Evolutionary conservation across 345 rosid genomes (phyloP).

Genomic region (Citrus australasica): DNA sequence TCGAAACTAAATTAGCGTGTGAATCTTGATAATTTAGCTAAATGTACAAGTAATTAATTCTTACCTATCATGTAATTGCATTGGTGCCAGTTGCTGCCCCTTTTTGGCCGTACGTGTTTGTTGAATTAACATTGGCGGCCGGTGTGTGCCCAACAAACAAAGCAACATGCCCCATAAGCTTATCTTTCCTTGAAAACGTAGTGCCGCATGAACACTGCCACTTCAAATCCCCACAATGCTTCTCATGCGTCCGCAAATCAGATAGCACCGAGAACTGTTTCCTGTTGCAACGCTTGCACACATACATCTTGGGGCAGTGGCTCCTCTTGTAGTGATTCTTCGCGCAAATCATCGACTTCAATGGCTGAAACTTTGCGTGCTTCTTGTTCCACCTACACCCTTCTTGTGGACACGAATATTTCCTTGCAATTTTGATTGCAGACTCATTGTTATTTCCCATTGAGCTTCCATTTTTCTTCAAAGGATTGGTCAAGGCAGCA

Average conservation of each 20-base stretch:
- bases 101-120: slow-evolving; percentile 12
- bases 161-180: slow-evolving; percentile 74
- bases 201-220: slow-evolving; percentile 95
- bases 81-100: slow-evolving; percentile 11
- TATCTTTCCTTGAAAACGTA: slow-evolving; percentile 80
- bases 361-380: slow-evolving; percentile 81
- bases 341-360: slow-evolving; percentile 79
- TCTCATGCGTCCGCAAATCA: slow-evolving; percentile 89
- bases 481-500: slow-evolving; percentile 60
- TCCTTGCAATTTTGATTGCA: slow-evolving; percentile 25
- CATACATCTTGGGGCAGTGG: slow-evolving; percentile 87
- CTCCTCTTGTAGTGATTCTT: slow-evolving; percentile 96
- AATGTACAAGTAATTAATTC: background rate
- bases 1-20: background rate
- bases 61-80: slow-evolving; percentile 20
- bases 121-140: background rate
- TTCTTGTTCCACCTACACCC: slow-evolving; percentile 88
- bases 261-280: slow-evolving; percentile 85
- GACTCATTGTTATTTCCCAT: background rate
- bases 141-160: slow-evolving; percentile 77
- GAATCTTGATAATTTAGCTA: background rate
- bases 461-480: slow-evolving; percentile 23
- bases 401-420: slow-evolving; percentile 78
- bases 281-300: slow-evolving; percentile 72
- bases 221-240: slow-evolving; percentile 74